Evolutionary conservation across 2,329 filamentous ascomycete species (phyloP).

Genomic region (Rutstroemia sydowiana): DNA sequence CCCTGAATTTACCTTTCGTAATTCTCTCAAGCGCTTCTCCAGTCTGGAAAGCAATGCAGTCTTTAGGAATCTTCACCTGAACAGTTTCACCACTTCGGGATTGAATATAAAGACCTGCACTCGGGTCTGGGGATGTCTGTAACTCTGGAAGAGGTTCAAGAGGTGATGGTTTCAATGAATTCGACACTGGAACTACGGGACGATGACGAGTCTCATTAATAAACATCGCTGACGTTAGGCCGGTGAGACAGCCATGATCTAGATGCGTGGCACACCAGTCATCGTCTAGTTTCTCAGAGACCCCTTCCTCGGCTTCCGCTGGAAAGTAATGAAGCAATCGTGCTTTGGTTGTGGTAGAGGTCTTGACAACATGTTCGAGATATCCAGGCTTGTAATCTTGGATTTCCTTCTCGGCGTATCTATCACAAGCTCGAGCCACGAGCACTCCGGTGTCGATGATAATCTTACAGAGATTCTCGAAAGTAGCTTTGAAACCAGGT

Average conservation of each 20-base stretch:
- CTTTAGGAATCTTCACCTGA: constrained; percentile 86
- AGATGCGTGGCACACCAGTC: constrained; percentile 92
- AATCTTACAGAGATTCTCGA: constrained; percentile 70
- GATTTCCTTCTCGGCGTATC: constrained; percentile 74
- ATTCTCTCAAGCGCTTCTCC: constrained; percentile 88
- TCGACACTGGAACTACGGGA: constrained; percentile 28
- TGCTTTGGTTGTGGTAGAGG: constrained; percentile 84
- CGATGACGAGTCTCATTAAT: constrained; percentile 61
- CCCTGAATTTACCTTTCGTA: constrained; percentile 83
- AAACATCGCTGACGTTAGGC: constrained; percentile 93
- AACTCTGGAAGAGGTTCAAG: constrained; percentile 61
- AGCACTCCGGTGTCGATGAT: constrained; percentile 87
- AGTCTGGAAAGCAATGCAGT: constrained; percentile 93
- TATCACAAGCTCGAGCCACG: constrained; percentile 85
- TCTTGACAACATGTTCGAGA: constrained; percentile 78
- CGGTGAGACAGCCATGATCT: constrained; percentile 90
- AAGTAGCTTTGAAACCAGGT: constrained; percentile 65
- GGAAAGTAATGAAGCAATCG: constrained; percentile 91
- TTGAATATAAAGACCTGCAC: constrained; percentile 88
- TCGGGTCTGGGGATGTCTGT: constrained; percentile 67
- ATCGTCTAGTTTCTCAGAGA: constrained; percentile 51
- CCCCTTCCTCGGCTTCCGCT: constrained; percentile 33
- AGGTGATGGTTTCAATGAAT: constrained; percentile 26
- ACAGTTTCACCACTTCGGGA: constrained; percentile 73
- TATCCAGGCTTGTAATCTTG: constrained; percentile 69